phyloP scores from a whole-genome alignment of 306 rosid genomes.

The Casuarina cunninghamiana region DNA sequence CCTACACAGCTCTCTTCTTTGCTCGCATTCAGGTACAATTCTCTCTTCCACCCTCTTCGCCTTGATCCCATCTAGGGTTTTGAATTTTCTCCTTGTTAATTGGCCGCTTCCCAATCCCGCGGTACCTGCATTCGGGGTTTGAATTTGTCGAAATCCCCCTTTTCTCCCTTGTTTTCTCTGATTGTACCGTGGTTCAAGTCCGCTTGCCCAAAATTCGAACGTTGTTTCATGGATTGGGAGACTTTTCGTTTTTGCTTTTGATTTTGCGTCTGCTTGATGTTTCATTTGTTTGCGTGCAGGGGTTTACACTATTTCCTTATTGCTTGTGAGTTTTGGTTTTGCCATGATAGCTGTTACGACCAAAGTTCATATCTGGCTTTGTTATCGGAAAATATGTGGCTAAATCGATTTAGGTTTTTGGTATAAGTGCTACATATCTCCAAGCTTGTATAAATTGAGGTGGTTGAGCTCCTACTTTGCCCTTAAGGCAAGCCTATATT shows the following conservation, averaged over 20 bases:
- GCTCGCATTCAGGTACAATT: neutral
- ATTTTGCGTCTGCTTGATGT: neutral
- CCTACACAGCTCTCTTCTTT: neutral
- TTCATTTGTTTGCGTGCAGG: neutral
- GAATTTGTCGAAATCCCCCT: neutral
- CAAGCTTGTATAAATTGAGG: neutral
- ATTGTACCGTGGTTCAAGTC: neutral
- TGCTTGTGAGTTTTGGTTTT: neutral
- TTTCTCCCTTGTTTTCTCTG: neutral
- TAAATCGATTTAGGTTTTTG: constrained; percentile 5
- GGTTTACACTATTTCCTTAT: neutral
- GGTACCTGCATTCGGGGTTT: constrained; percentile 8
- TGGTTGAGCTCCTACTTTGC: neutral
- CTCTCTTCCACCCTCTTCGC: constrained; percentile 3
- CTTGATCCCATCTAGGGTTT: constrained; percentile 35
- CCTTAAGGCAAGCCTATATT: neutral
- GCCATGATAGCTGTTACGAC: neutral
- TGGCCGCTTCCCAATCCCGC: constrained; percentile 17
- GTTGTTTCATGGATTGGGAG: constrained; percentile 2
- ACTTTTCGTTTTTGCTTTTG: neutral
- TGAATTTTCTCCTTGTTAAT: neutral
- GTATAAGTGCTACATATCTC: neutral
- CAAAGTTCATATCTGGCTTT: neutral
- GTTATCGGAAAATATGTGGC: neutral
- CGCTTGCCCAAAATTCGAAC: neutral